Evolutionary conservation across 495 filamentous ascomycete genomes (phyloP), one percentile per base, ranked within the genome.

Genomic region (Sphaerosporella brunnea): DNA sequence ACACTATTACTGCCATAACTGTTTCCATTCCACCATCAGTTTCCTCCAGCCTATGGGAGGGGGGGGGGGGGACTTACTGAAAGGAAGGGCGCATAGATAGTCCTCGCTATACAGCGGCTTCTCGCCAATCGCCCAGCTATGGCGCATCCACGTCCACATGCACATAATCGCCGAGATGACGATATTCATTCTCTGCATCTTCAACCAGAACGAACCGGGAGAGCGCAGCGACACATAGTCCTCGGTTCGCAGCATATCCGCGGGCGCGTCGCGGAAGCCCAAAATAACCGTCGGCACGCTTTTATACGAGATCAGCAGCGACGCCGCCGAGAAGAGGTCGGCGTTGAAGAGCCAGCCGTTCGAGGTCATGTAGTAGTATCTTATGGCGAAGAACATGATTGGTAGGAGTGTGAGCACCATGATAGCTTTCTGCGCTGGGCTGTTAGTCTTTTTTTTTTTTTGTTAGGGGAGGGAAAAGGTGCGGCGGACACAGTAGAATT

Each of bases 1-100:
- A 43, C 40, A 19, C 40, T 18, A 24, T 26, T 11, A 43, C 40
- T 20, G 40, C 40, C 23, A 43, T 43, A 11, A 43, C 35, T 37
- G 16, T 37, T 9, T 32, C 28, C 28, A 37, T 15, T 15, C 15
- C 35, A 37, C 15, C 28, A 13, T 32, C 28, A 32, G 28, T 13
- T 32, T 13, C 7, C 13, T 32, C 13, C 28, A 13, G 5, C 28
- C 28, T 7, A 5, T 13, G 28, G 28, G 28, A 32, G 5, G 5
- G 5, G 28, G 5, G 7, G 18, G 16, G 16, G 16, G 18, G 16
- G 4, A 37, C 35, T 37, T 18, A 37, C 35, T 25, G 13, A 43
- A n/a, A 19, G 40, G 40, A 24, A 43, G 8, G 13, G 18, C 40
- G 13, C 13, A 24, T 25, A 43, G 2, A 24, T 43, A 26, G 11